Evolutionary conservation across 495 filamentous ascomycete genomes (phyloP).

Genomic region (Cladorrhinum samala): DNA sequence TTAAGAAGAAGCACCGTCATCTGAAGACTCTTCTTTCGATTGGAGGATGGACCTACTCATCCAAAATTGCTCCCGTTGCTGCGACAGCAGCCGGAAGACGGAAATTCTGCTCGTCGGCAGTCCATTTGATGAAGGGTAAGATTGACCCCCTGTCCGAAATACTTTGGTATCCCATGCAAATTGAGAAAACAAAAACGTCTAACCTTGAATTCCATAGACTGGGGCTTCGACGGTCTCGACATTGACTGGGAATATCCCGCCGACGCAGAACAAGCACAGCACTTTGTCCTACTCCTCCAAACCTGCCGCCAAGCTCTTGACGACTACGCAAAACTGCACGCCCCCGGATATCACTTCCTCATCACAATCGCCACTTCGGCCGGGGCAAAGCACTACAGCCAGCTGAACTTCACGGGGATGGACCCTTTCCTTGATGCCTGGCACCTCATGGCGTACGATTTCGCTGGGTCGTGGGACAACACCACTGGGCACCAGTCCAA

Average conservation of each 20-base stretch:
- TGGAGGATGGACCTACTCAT: conserved; percentile 83
- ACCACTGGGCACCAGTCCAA: conserved; percentile 71
- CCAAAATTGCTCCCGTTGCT: conserved; percentile 66
- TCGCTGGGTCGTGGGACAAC: conserved; percentile 63
- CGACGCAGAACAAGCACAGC: conserved; percentile 52
- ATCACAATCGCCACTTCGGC: conserved; percentile 66
- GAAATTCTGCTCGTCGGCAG: conserved; percentile 58
- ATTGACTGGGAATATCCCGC: conserved; percentile 61
- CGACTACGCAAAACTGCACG: conserved; percentile 47
- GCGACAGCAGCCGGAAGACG: conserved; percentile 49
- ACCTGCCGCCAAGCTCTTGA: conserved; percentile 62
- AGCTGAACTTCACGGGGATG: conserved; percentile 63
- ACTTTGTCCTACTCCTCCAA: conserved; percentile 65
- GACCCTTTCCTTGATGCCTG: conserved; percentile 74
- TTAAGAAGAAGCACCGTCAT: conserved; percentile 76
- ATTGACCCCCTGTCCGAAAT: too few species aligned
- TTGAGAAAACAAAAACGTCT: not conserved
- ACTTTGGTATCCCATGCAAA: not conserved
- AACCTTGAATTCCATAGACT: too few species aligned
- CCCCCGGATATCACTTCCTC: conserved; percentile 53
- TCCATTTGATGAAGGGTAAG: conserved; percentile 56
- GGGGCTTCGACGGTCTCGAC: conserved; percentile 52
- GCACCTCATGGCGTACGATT: conserved; percentile 81
- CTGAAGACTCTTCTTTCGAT: conserved; percentile 81
- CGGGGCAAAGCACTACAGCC: conserved; percentile 60